Evolutionary conservation across 768 basidiomycete genomes (phyloP), one percentile per base, ranked within the genome.

Genomic region (Pleurotus tuber-regium): DNA sequence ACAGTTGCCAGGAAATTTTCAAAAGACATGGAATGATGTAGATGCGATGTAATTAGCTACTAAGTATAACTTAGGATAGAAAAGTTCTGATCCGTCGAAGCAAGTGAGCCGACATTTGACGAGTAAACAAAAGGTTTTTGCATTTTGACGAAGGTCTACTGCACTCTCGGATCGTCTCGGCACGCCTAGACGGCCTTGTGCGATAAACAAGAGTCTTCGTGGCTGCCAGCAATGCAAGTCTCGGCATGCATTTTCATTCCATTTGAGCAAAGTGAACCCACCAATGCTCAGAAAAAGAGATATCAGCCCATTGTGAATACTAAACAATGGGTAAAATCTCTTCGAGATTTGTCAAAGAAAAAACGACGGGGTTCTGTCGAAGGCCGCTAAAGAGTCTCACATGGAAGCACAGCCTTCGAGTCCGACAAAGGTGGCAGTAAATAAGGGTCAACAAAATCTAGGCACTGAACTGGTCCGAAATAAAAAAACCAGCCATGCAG

Each of bases 341-440:
- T n/a, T n/a, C n/a, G n/a, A n/a, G n/a, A n/a, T n/a, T n/a, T n/a
- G n/a, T n/a, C n/a, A n/a, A n/a, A n/a, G n/a, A n/a, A n/a, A n/a
- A n/a, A n/a, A n/a, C n/a, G n/a, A n/a, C n/a, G n/a, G n/a, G n/a
- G n/a, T n/a, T n/a, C n/a, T n/a, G n/a, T n/a, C n/a, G n/a, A n/a
- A n/a, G n/a, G n/a, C n/a, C n/a, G n/a, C n/a, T n/a, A n/a, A n/a
- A n/a, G n/a, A n/a, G n/a, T n/a, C n/a, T n/a, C n/a, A n/a, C n/a
- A n/a, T n/a, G n/a, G n/a, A n/a, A n/a, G n/a, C 46, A 48, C 46
- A 48, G 46, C 46, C 46, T 35, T 29, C 21, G 18, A 48, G 46
- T 48, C 46, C 46, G 46, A 48, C 29, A 48, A 33, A 35, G 46
- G 23, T 48, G 46, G 30, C 18, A 14, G 24, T 21, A 48, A 48